phyloP scores from a whole-genome alignment of 768 basidiomycete genomes.

The Pholiota microspora region DNA sequence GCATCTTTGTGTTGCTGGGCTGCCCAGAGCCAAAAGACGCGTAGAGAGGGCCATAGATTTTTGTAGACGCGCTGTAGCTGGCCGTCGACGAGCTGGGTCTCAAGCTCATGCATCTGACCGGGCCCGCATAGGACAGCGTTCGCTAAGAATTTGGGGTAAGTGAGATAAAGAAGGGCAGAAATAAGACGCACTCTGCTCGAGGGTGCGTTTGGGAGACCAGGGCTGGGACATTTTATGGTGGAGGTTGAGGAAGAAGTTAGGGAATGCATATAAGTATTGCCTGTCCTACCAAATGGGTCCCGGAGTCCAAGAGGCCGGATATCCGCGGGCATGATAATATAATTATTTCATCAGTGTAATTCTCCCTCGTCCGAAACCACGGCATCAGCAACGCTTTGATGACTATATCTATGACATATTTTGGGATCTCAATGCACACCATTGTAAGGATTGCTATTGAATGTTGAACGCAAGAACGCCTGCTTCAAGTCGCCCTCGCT shows the following conservation, averaged over 20 bases:
- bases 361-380: no score
- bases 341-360: conserved; percentile 3
- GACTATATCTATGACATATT: no score
- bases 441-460: no score
- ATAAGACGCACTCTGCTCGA: conserved; percentile 24
- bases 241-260: conserved; percentile 5
- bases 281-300: no score
- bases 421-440: no score
- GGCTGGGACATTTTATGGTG: conserved; percentile 16
- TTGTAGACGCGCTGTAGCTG: conserved; percentile 54
- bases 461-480: no score
- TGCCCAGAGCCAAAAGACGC: conserved; percentile 52
- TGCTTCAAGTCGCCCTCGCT: no score
- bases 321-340: conserved; percentile 2
- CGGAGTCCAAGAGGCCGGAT: conserved; percentile 4
- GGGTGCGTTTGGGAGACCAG: conserved; percentile 31
- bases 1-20: conserved; percentile 38
- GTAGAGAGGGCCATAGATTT: conserved; percentile 50
- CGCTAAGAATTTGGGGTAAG: conserved; percentile 8
- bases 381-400: no score
- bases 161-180: not conserved
- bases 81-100: conserved; percentile 46
- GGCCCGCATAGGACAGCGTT: conserved; percentile 37
- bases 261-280: conserved; percentile 4
- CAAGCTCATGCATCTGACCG: conserved; percentile 46